Base-by-base conservation (phyloP, 2,329 filamentous ascomycete genomes). In the Xylaria sp. region DNA sequence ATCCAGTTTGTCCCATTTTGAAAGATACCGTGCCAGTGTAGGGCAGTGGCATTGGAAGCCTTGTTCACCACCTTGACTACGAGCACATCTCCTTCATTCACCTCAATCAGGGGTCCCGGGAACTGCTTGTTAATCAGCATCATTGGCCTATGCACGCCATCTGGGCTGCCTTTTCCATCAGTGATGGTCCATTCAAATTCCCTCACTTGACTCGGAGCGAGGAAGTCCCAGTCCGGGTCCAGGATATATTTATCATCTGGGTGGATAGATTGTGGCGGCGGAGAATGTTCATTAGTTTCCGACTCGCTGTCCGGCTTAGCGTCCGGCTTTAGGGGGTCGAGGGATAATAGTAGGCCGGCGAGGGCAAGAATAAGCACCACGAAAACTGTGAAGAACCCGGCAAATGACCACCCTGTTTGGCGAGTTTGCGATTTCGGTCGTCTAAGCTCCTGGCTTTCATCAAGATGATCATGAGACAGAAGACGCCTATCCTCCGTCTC, bases 21-120 rank as follows among this genome's bases (percentile, higher is more conserved):
- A 75, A 89, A 93, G 70, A 95, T 84, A 18, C 92, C 92, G 73
- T 95, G 92, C 78, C 92, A 94, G 76, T 95, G 92, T 5, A 94
- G 83, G 44, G 85, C 87, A 9, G 90, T 91, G 13, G 85, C 87
- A 72, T 93, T 92, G 13, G 83, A 82, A 0, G 91, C 87, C 25
- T 86, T 84, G 73, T 95, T 95, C 72, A 88, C 81, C 60, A 93
- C 84, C 37, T 92, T 88, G 51, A 94, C 87, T 3, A 93, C 78
- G 9, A 96, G 79, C 0, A 86, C 88, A 73, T 96, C 93, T 23
- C 91, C 92, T 71, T 92, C 89, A 72, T 92, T 93, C 70, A 89
- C 88, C 71, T 92, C 88, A 54, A 96, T 87, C 53, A 92, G 79
- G 5, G 92, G 92, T 0, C 92, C 86, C 0, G 93, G 93, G 79